A percentile compares a stretch with the other conserved stretches of the same genome.
Evolutionary conservation across 2,329 filamentous ascomycete genomes (phyloP).

Genomic region (Chrysoporthe deuterocubensis): DNA sequence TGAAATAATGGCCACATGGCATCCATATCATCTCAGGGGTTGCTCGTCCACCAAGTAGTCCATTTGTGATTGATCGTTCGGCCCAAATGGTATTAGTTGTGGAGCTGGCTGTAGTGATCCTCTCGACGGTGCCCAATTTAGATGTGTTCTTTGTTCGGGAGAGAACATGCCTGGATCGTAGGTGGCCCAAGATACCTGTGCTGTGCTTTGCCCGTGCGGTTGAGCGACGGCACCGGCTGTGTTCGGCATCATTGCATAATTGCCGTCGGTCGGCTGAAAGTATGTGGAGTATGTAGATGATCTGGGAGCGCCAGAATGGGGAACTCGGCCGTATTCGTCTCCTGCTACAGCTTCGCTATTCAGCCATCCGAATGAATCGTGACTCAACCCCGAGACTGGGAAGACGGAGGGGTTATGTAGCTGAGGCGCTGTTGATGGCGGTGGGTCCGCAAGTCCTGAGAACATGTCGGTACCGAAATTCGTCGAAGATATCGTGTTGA

Average conservation of each 20-base stretch:
- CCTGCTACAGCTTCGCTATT: neutral
- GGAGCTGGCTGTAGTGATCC: neutral
- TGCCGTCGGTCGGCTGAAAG: neutral
- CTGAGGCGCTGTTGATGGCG: neutral
- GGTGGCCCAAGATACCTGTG: neutral
- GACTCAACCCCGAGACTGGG: neutral
- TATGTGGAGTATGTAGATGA: neutral
- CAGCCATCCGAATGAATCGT: neutral
- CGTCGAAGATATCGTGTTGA: neutral
- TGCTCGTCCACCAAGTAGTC: neutral
- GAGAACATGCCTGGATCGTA: neutral
- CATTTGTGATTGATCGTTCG: neutral
- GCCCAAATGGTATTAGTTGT: neutral
- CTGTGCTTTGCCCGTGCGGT: neutral
- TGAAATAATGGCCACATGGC: neutral
- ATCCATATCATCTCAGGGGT: neutral
- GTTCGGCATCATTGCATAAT: neutral
- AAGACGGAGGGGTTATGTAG: neutral
- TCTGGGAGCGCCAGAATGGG: neutral
- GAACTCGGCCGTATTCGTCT: neutral
- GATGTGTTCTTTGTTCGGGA: neutral
- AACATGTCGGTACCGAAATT: neutral
- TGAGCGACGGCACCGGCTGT: neutral
- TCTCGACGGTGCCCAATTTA: neutral
- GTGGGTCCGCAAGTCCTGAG: neutral